Conservation (phyloP, 2,329 filamentous ascomycete genomes). For the Zymoseptoria brevis region DNA sequence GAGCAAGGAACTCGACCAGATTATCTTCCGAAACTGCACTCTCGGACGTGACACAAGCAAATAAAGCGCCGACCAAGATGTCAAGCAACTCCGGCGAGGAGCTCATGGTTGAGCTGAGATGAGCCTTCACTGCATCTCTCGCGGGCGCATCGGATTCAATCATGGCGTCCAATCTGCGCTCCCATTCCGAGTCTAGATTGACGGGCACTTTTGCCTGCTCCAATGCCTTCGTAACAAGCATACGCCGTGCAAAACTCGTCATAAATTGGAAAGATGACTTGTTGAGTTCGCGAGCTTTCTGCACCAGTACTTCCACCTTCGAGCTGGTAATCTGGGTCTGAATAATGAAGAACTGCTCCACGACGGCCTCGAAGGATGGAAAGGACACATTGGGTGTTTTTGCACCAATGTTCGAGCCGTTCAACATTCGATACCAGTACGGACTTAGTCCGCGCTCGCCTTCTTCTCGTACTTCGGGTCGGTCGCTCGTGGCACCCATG, state of each 20-base stretch:
- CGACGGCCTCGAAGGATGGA: conserved; percentile 39
- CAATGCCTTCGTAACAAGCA: conserved; percentile 53
- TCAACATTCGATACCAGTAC: conserved; percentile 60
- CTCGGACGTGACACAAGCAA: conserved; percentile 14
- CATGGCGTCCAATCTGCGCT: conserved; percentile 64
- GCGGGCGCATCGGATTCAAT: conserved; percentile 62
- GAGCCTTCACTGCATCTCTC: conserved; percentile 50
- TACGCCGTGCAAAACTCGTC: conserved; percentile 38
- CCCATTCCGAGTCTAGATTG: conserved; percentile 68
- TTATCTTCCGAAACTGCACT: conserved; percentile 29
- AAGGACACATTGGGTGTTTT: conserved; percentile 26
- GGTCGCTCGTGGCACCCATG: conserved; percentile 58
- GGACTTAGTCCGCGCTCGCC: conserved; percentile 80
- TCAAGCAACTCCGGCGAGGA: conserved; percentile 34
- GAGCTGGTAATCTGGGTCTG: conserved; percentile 20
- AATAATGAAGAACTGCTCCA: conserved; percentile 38
- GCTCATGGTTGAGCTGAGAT: conserved; percentile 34
- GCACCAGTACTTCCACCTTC: conserved; percentile 18
- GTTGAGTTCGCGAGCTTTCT: conserved; percentile 13
- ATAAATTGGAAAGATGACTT: conserved; percentile 21
- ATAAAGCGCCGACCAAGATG: conserved; percentile 18
- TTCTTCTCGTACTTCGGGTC: conserved; percentile 81
- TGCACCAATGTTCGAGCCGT: conserved; percentile 32
- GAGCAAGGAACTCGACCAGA: conserved; percentile 47
- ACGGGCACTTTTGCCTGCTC: conserved; percentile 31